Evolutionary conservation across 768 basidiomycete species (phyloP).

Genomic region (Leccinum broughii): DNA sequence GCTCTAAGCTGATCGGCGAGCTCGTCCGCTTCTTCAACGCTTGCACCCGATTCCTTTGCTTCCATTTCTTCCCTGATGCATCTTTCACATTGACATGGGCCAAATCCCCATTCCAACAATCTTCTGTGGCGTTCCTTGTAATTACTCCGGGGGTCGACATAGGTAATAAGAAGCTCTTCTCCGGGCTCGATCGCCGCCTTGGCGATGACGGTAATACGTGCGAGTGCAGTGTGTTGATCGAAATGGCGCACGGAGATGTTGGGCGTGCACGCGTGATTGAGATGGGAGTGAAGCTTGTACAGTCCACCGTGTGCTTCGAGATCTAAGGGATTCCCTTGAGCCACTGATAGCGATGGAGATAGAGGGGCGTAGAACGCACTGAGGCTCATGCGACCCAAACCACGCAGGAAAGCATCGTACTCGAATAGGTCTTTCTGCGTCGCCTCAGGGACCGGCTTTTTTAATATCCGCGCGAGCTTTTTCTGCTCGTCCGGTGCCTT

Average conservation of each 20-base stretch:
- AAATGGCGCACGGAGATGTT: constrained; percentile 80
- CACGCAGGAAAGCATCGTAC: constrained; percentile 73
- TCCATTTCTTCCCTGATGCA: constrained; percentile 61
- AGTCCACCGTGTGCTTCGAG: constrained; percentile 86
- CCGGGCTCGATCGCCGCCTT: constrained; percentile 60
- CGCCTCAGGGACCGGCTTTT: constrained; percentile 45
- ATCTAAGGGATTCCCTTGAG: constrained; percentile 41
- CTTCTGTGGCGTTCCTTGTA: constrained; percentile 47
- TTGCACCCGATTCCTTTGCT: constrained; percentile 11
- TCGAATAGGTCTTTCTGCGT: constrained; percentile 64
- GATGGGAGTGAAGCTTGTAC: constrained; percentile 81
- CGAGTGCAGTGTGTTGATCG: constrained; percentile 64
- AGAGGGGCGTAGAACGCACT: constrained; percentile 29
- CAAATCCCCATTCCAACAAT: constrained; percentile 76
- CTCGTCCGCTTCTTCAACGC: constrained; percentile 36
- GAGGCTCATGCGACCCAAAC: constrained; percentile 76
- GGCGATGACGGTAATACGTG: constrained; percentile 76
- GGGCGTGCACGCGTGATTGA: constrained; percentile 84
- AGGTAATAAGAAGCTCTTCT: constrained; percentile 76
- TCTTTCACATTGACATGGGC: constrained; percentile 61
- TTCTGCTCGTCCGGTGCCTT: constrained; percentile 40
- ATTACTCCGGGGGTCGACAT: constrained; percentile 62
- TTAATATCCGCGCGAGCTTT: constrained; percentile 57
- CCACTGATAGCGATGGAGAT: constrained; percentile 3
- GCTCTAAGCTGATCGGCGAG: constrained; percentile 64